Evolutionary conservation across 768 basidiomycete species (phyloP), one percentile per base, ranked within the genome.

Genomic region (Pleurotus platypus): DNA sequence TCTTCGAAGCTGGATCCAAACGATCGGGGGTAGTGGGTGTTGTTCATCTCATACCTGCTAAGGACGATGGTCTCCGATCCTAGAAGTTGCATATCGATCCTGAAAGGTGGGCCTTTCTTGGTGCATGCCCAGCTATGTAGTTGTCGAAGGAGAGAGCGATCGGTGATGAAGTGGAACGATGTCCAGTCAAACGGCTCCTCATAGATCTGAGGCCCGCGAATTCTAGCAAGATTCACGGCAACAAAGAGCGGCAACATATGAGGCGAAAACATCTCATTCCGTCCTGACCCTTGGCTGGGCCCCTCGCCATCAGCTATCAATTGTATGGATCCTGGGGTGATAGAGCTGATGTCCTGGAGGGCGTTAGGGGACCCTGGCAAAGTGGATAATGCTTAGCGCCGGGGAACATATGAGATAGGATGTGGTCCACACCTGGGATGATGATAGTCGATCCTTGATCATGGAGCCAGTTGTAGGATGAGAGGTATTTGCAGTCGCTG

Each of bases 71-170:
- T 90, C 57, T 72, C 74, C 20, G 70, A 60, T 1, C 88, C 87
- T 0, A 75, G 78, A n/a, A 89, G 72, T 64, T 91, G 83, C 3
- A 84, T 60, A 57, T 92, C 88, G 59, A 92, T 87, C 18, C 90
- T 74, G 64, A 91, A 92, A 2, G 58, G 60, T 9, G 69, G 64
- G 15, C 63, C 58, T 8, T 68, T 70, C 30, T 35, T 11, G 9
- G 8, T 9, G 8, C 30, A 35, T 12, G 64, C 66, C 84, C 83
- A 87, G 20, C 83, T 74, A 16, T 84, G 63, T 38, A 90, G 70
- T 66, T 87, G 88, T 20, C 87, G 77, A 13, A 90, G 70, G 22
- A 73, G 75, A 62, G 89, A 90, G 26, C 89, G 77, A 62, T 89
- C 87, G 0, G 86, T 83, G 58, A 90, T 71, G 50, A 78, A 68